These are phyloP conservation scores for Diplodia corticola DNA, from an alignment of 2,329 filamentous ascomycete species.

Conservation along the genomic window DNA sequence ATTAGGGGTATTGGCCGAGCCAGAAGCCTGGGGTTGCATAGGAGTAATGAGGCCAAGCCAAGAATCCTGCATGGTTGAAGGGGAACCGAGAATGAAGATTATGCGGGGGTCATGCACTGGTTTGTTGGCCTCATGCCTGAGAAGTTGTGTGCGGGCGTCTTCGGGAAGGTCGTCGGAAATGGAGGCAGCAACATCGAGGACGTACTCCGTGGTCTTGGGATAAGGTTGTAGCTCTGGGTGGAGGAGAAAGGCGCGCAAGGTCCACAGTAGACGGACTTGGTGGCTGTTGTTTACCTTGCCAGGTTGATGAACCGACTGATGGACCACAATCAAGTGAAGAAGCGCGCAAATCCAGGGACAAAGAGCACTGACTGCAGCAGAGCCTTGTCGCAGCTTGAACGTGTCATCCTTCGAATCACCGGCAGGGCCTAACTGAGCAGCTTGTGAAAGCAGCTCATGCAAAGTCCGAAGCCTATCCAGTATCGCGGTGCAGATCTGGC, in stretches of 20 bases:
- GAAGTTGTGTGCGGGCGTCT: slow-evolving; percentile 39
- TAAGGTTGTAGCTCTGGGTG: slow-evolving; percentile 41
- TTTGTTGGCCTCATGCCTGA: slow-evolving; percentile 32
- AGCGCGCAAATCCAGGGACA: slow-evolving; percentile 33
- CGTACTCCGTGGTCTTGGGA: slow-evolving; percentile 40
- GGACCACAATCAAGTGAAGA: slow-evolving; percentile 44
- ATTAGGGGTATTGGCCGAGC: slow-evolving; percentile 25
- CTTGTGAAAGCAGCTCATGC: slow-evolving; percentile 29
- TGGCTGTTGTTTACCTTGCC: slow-evolving; percentile 31
- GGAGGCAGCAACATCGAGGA: slow-evolving; percentile 46
- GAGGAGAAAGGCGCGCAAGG: slow-evolving; percentile 41
- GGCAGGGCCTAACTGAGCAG: background rate
- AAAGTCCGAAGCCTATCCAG: slow-evolving; percentile 37
- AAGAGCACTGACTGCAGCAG: background rate
- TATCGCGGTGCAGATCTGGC: slow-evolving; percentile 30
- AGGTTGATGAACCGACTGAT: slow-evolving; percentile 31
- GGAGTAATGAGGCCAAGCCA: slow-evolving; percentile 45
- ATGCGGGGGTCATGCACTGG: slow-evolving; percentile 38
- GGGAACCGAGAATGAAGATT: slow-evolving; percentile 43
- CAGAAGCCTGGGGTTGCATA: slow-evolving; percentile 28
- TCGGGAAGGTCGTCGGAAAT: slow-evolving; percentile 45
- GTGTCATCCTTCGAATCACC: slow-evolving; percentile 6
- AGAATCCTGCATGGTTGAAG: slow-evolving; percentile 32
- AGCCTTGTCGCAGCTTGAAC: background rate
- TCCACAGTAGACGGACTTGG: slow-evolving; percentile 35